Conservation (phyloP, 106 monocot genomes). For the Alisma plantagoaquatica region DNA sequence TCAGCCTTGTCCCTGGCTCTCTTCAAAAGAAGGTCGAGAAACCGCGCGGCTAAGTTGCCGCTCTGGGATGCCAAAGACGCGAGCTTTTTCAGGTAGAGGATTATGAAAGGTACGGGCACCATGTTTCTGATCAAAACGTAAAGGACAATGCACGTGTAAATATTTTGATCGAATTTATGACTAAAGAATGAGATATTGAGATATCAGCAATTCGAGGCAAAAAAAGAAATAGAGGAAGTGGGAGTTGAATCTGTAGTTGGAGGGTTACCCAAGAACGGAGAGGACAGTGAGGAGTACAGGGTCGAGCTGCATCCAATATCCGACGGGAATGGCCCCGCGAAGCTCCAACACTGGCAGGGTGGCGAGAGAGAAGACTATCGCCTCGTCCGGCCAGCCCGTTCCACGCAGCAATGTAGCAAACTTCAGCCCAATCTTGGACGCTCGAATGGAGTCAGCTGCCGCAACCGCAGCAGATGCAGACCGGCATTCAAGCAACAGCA, state of each 20-base stretch:
- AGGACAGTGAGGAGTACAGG: conserved; percentile 60
- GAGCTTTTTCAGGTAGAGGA: conserved; percentile 70
- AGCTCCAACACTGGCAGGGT: conserved; percentile 89
- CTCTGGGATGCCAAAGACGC: conserved; percentile 41
- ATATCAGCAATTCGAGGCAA: neutral
- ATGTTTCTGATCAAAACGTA: conserved; percentile 90
- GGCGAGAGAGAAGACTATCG: conserved; percentile 70
- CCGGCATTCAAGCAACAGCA: conserved; percentile 20
- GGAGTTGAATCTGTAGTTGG: neutral
- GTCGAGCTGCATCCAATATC: conserved; percentile 88
- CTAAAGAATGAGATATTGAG: too few relatives aligned
- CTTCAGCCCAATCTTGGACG: conserved; percentile 71
- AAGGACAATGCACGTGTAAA: too few relatives aligned
- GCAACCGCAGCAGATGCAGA: conserved; percentile 21
- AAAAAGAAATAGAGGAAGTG: neutral
- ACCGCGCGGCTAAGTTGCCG: conserved; percentile 26
- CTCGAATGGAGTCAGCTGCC: conserved; percentile 48
- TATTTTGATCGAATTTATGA: too few relatives aligned
- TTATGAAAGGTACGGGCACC: conserved; percentile 87
- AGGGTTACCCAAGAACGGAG: conserved; percentile 60
- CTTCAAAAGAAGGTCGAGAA: conserved; percentile 56
- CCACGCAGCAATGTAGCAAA: conserved; percentile 53
- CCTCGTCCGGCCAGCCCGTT: conserved; percentile 79
- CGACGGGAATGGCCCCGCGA: conserved; percentile 91
- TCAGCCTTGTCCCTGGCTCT: conserved; percentile 76